phyloP scores from a whole-genome alignment of 192 early-diverging fungal genomes.

The Podila verticillata region DNA sequence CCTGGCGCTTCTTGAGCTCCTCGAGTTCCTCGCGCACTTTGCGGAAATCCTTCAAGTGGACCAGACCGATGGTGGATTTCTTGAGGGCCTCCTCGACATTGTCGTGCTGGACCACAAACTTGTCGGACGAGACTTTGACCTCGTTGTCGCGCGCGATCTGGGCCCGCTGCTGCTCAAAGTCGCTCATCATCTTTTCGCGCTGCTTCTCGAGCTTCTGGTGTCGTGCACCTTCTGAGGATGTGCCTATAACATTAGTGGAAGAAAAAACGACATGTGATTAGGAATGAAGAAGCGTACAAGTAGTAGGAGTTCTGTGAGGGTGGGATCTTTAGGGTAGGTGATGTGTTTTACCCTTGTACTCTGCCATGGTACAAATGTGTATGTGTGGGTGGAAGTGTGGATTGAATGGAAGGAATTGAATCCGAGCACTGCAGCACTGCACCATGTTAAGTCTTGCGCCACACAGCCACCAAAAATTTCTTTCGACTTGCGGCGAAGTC shows the following conservation, averaged over 20 bases:
- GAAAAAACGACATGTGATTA: not conserved
- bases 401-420: too few species aligned
- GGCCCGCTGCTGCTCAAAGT: constrained; percentile 75
- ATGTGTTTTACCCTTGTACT: constrained; percentile 50
- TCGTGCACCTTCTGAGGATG: constrained; percentile 63
- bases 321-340: not conserved
- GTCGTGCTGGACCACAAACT: constrained; percentile 81
- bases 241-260: constrained; percentile 9
- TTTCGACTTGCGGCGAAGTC: too few species aligned
- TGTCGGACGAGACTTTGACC: constrained; percentile 74
- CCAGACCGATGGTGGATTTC: constrained; percentile 89
- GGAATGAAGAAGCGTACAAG: not conserved
- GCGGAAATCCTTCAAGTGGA: constrained; percentile 89
- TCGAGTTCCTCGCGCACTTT: constrained; percentile 85
- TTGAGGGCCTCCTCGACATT: constrained; percentile 87
- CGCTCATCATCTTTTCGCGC: constrained; percentile 72
- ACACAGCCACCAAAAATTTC: too few species aligned
- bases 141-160: constrained; percentile 79
- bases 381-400: not conserved
- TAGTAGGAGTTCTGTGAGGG: not conserved
- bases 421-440: too few species aligned
- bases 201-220: constrained; percentile 75
- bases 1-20: constrained; percentile 79
- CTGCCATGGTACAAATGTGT: constrained; percentile 36
- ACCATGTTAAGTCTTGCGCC: too few species aligned